A percentile compares a stretch with the other conserved stretches of the same genome.
phyloP scores from a whole-genome alignment of 345 rosid genomes.

The Zanthoxylum bungeanum region DNA sequence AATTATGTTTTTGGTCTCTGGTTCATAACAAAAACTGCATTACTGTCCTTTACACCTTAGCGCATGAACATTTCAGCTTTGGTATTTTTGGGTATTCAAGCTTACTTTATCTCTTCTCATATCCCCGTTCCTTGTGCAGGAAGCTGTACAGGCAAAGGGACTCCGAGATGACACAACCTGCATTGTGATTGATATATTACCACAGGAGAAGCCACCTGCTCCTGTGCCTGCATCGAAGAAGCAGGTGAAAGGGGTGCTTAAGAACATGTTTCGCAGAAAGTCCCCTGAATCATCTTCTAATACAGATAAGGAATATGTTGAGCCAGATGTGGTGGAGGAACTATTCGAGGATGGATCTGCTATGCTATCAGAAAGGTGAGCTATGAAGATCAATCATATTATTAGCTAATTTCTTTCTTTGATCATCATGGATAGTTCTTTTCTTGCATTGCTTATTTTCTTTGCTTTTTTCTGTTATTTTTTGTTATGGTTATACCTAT shows the following conservation, averaged over 20 bases:
- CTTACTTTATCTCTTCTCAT: constrained; percentile 4
- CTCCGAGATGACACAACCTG: constrained; percentile 98
- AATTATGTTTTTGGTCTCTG: not conserved
- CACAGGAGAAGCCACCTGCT: constrained; percentile 74
- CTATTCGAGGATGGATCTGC: constrained; percentile 94
- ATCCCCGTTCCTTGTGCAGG: constrained; percentile 47
- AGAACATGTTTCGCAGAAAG: constrained; percentile 84
- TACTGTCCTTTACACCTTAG: not conserved
- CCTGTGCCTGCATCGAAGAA: constrained; percentile 66
- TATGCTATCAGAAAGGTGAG: constrained; percentile 94
- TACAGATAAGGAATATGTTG: constrained; percentile 54
- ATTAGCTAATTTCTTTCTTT: constrained; percentile 5
- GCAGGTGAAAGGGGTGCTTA: constrained; percentile 79
- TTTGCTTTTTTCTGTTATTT: not conserved
- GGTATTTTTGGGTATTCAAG: not conserved
- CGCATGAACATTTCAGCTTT: not conserved
- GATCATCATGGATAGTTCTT: not conserved
- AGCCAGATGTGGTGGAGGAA: constrained; percentile 91
- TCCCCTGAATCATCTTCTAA: constrained; percentile 71
- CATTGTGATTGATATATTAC: constrained; percentile 88
- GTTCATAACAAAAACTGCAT: not conserved
- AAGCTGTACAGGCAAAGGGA: constrained; percentile 79
- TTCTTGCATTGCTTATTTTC: not conserved
- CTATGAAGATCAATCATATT: constrained; percentile 23
- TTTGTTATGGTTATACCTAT: not conserved